Conservation (phyloP, 441 rosid genomes). For the Gossypium davidsonii region DNA sequence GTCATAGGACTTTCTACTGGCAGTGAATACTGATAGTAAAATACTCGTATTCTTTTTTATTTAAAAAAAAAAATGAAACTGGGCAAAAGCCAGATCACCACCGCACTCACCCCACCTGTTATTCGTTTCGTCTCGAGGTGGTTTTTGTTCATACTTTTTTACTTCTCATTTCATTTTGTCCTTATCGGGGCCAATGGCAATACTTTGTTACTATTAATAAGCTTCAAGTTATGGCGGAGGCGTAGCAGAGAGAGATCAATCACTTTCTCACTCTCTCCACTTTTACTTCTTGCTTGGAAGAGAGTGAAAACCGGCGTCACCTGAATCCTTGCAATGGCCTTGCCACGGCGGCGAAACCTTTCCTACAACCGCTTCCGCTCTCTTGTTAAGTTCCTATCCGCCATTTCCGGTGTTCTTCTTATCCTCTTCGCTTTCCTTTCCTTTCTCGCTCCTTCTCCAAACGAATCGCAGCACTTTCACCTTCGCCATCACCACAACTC, state of each 20-base stretch:
- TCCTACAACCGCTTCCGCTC: conserved; percentile 38
- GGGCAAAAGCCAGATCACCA: conserved; percentile 1
- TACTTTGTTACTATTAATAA: background rate
- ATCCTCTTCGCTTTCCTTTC: conserved; percentile 53
- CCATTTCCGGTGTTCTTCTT: conserved; percentile 48
- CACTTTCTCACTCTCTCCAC: background rate
- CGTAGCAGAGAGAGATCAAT: background rate
- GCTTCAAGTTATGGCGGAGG: conserved; percentile 7
- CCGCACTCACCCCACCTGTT: background rate
- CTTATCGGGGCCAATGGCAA: background rate
- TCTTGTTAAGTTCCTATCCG: conserved; percentile 38
- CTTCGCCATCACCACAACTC: conserved; percentile 20
- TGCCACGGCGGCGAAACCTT: conserved; percentile 49
- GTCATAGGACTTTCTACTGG: background rate
- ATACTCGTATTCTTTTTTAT: background rate
- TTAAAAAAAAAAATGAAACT: too few species aligned
- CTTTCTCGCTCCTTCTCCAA: conserved; percentile 53
- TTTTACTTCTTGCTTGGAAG: background rate
- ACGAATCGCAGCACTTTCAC: conserved; percentile 28
- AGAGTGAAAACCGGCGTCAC: conserved; percentile 11
- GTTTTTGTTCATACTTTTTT: background rate
- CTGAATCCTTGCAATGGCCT: conserved; percentile 34
- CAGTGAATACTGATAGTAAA: background rate
- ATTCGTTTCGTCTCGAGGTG: background rate
- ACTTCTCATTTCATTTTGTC: background rate